Conservation (phyloP, 2,329 filamentous ascomycete species). For the Botrytis galanthina region DNA sequence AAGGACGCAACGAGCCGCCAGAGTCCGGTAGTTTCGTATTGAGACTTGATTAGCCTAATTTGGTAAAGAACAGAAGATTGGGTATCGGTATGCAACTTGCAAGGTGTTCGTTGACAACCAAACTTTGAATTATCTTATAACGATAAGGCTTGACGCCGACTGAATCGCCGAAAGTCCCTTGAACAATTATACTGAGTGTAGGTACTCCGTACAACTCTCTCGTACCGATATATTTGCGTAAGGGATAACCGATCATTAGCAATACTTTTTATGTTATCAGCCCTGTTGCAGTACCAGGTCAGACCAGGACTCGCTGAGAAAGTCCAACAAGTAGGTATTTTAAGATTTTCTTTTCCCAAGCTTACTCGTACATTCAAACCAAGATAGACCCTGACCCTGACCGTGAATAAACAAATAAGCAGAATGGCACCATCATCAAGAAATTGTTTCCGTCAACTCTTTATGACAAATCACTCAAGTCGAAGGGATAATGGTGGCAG, state of each 20-base stretch:
- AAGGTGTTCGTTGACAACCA: background rate
- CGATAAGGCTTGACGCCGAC: background rate
- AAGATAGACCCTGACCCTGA: background rate
- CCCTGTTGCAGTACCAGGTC: background rate
- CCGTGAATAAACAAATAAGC: background rate
- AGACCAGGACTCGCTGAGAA: background rate
- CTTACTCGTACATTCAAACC: background rate
- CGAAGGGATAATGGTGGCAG: background rate
- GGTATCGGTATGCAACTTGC: background rate
- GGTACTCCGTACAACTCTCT: background rate
- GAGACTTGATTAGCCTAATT: background rate
- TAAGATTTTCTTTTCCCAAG: background rate
- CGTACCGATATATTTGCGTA: background rate
- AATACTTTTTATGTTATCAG: background rate
- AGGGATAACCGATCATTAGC: background rate
- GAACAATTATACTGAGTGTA: background rate
- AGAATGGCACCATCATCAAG: conserved; percentile 2
- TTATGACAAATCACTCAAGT: background rate
- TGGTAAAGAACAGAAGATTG: background rate
- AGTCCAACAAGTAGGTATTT: background rate
- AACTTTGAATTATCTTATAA: background rate
- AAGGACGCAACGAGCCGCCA: background rate
- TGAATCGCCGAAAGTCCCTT: background rate
- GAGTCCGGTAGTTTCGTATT: background rate
- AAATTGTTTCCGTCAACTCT: conserved; percentile 5